Conservation (phyloP, 331 rosid genomes). For the Rhamnella rubrinervis region DNA sequence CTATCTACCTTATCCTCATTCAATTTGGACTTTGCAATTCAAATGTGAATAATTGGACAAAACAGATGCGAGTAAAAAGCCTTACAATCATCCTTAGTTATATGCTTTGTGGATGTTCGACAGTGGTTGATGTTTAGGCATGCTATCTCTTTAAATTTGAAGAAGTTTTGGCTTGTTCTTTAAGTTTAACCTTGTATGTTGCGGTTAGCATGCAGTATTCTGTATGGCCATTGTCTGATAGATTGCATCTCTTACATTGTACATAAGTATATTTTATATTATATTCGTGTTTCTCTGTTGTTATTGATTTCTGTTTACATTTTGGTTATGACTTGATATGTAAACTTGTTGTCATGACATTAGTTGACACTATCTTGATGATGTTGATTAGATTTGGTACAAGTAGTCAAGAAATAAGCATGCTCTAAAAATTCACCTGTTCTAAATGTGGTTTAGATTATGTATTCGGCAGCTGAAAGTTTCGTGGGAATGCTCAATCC, state of each 20-base stretch:
- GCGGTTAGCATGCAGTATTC: not conserved
- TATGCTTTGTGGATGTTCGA: too few species aligned
- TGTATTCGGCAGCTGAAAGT: constrained; percentile 75
- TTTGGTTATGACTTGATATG: not conserved
- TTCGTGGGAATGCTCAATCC: constrained; percentile 97
- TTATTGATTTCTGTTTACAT: not conserved
- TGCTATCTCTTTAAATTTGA: too few species aligned
- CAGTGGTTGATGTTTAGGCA: too few species aligned
- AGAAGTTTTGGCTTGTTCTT: too few species aligned
- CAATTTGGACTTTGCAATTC: too few species aligned
- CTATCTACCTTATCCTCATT: too few species aligned
- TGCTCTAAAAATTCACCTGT: constrained; percentile 1
- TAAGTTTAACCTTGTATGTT: not conserved
- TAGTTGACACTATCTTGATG: not conserved
- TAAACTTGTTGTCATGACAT: constrained; percentile 3
- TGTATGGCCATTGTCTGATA: not conserved
- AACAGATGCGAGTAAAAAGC: too few species aligned
- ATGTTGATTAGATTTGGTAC: not conserved
- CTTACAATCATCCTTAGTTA: too few species aligned
- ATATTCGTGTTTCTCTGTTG: not conserved
- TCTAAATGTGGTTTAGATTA: constrained; percentile 53
- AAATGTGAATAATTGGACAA: too few species aligned
- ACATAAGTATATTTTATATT: not conserved
- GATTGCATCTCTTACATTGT: not conserved
- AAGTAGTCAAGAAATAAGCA: not conserved